Base-by-base conservation (phyloP, 805 yeast species). In the Saturnispora quitensis region DNA sequence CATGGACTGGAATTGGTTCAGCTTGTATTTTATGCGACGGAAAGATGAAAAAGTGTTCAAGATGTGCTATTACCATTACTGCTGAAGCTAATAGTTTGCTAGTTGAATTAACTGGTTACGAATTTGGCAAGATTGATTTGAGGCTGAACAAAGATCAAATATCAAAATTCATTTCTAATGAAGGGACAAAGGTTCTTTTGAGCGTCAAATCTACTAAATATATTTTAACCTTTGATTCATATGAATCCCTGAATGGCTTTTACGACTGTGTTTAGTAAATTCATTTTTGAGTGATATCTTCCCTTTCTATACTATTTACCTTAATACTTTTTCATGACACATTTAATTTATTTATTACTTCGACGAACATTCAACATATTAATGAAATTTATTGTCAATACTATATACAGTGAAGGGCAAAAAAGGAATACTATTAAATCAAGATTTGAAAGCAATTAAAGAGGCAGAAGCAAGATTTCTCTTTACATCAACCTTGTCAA, bases 401-500 rank as follows among this genome's bases (percentile, higher is more conserved):
- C 47, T 45, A 27, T 45, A 28, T 38, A 38, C 42, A 38, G 15
- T 13, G 34, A 13, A 31, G 15, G 15, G 34, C 5, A 38, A 38
- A 38, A 38, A 38, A 38, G 42, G 42, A 38, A 22, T 40, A 17
- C 22, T 40, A 15, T 27, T 28, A 20, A 17, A 20, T 18, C 35
- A 50, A n/a, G 28, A 43, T 18, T 53, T 54, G 27, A 43, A 52
- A 3, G 82, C 76, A 18, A 81, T 63, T 40, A 86, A 65, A 4
- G 90, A 85, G 28, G 96, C 90, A 57, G 89, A 78, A 35, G 91
- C 82, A 45, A 93, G 75, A 61, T 82, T 81, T 67, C 97, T 81
- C 61, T 88, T 74, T 60, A 95, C 75, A 60, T 93, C 97, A 40
- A 83, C 95, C 66, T 85, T 84, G 61, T 88, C 95, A n/a, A 93